Evolutionary conservation across 495 filamentous ascomycete genomes (phyloP).

Genomic region (Acidomyces sp.): DNA sequence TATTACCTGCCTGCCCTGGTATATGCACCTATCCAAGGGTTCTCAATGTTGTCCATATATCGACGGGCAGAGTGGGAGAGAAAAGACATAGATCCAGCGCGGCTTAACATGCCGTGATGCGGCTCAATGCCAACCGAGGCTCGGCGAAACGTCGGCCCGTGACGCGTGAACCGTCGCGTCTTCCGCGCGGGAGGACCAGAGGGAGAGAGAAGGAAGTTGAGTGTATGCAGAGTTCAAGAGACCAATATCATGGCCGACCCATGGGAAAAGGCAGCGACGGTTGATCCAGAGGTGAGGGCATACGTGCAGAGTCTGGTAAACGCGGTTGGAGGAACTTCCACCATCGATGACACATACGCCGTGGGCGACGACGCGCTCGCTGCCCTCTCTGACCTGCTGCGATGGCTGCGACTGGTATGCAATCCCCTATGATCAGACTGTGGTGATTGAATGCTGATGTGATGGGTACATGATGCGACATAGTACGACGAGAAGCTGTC

Average conservation of each 20-base stretch:
- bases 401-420: conserved; percentile 64
- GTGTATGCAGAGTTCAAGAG: no score
- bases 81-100: no score
- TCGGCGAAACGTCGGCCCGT: conserved; percentile 1
- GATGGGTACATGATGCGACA: neutral
- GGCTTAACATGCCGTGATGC: no score
- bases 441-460: neutral
- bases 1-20: no score
- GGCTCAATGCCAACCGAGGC: no score
- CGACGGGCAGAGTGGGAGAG: no score
- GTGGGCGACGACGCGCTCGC: conserved; percentile 89
- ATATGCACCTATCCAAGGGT: no score
- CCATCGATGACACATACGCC: conserved; percentile 68
- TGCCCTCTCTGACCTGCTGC: conserved; percentile 80
- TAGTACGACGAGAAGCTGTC: conserved; percentile 82
- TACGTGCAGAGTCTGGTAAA: conserved; percentile 85
- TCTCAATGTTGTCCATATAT: no score
- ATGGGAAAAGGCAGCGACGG: conserved; percentile 14
- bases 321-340: conserved; percentile 77
- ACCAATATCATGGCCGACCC: conserved; percentile 7
- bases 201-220: no score
- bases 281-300: conserved; percentile 75
- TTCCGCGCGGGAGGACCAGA: no score
- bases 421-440: neutral
- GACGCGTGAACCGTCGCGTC: conserved; percentile 2